Evolutionary conservation across 106 monocot species (phyloP).

Genomic region (Iris macrosiphon): DNA sequence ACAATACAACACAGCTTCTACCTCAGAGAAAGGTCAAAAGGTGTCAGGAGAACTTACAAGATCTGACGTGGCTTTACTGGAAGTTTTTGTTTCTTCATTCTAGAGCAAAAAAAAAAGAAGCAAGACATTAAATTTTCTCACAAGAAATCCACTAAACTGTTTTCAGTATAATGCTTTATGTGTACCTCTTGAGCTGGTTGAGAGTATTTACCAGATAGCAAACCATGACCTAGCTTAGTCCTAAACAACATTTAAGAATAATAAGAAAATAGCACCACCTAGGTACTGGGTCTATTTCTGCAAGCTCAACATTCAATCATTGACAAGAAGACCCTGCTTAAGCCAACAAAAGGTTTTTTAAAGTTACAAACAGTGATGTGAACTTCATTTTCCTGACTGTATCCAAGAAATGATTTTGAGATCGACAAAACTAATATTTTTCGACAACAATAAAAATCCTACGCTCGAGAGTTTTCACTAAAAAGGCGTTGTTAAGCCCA

Average conservation of each 20-base stretch:
- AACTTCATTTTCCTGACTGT: no score
- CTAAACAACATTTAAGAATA: slow-evolving; percentile 22
- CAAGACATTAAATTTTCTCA: neutral
- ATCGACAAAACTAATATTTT: no score
- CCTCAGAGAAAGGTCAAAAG: slow-evolving; percentile 4
- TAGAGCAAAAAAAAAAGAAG: slow-evolving; percentile 21
- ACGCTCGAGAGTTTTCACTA: no score
- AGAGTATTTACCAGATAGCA: slow-evolving; percentile 95
- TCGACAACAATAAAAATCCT: no score
- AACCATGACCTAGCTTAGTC: slow-evolving; percentile 81
- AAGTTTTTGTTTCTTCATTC: slow-evolving; percentile 26
- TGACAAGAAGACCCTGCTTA: no score
- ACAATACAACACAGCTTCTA: slow-evolving; percentile 3
- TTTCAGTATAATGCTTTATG: neutral
- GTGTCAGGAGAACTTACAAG: slow-evolving; percentile 41
- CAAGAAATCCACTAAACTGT: neutral
- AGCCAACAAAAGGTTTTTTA: no score
- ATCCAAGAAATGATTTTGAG: no score
- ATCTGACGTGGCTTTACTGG: slow-evolving; percentile 14
- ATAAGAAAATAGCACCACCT: neutral
- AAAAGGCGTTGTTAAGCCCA: no score
- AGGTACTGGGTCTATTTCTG: neutral
- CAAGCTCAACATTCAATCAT: neutral
- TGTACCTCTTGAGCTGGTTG: slow-evolving; percentile 55
- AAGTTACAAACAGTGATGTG: no score